Conservation (phyloP, 1,284 basidiomycete genomes). For the Cryptococcus sp. region DNA sequence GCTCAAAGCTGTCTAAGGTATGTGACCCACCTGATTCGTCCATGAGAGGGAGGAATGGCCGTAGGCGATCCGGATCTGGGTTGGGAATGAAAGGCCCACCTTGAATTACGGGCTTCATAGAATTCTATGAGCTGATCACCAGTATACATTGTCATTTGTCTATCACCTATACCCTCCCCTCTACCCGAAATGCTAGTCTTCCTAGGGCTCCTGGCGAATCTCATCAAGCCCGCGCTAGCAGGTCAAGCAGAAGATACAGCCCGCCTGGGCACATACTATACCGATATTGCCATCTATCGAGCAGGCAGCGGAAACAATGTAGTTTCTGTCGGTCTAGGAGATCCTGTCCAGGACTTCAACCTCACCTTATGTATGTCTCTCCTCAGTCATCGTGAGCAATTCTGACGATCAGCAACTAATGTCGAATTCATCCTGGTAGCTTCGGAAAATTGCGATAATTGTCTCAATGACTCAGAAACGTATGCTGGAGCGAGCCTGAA, state of each 20-base stretch:
- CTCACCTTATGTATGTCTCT: conserved; percentile 38
- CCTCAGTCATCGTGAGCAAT: not conserved
- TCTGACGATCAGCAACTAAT: conserved; percentile 29
- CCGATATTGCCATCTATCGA: conserved; percentile 29
- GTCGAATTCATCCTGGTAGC: conserved; percentile 37
- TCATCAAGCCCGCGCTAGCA: too few relatives aligned
- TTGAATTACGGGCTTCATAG: too few relatives aligned
- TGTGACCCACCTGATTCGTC: too few relatives aligned
- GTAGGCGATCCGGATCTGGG: too few relatives aligned
- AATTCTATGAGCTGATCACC: too few relatives aligned
- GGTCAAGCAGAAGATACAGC: conserved; percentile 10
- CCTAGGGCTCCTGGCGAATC: too few relatives aligned
- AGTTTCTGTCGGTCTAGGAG: conserved; percentile 30
- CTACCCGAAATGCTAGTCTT: too few relatives aligned
- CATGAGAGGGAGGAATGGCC: too few relatives aligned
- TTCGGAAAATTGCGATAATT: conserved; percentile 20
- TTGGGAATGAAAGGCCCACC: not conserved
- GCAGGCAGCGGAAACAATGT: conserved; percentile 32
- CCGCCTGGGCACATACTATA: conserved; percentile 29
- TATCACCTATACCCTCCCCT: not conserved
- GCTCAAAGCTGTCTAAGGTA: too few relatives aligned
- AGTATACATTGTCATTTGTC: not conserved
- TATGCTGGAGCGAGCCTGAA: conserved; percentile 6
- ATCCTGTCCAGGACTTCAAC: conserved; percentile 27
- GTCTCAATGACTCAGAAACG: conserved; percentile 14